Conservation (phyloP, 345 rosid species). For the Crucihimalaya himalaica region DNA sequence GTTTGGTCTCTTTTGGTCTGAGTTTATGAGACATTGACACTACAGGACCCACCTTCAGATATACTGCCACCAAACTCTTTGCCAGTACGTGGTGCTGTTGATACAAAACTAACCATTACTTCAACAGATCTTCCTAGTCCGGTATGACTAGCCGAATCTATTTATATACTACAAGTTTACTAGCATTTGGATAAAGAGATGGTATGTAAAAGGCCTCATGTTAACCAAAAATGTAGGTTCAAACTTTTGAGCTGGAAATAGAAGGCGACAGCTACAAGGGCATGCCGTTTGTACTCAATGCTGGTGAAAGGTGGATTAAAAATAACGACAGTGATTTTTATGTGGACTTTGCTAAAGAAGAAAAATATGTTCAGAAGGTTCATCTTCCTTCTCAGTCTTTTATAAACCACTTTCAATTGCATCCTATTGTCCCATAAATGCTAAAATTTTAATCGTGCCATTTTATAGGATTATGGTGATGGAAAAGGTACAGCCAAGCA, state of each 20-base stretch:
- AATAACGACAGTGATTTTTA: constrained; percentile 75
- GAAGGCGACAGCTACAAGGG: constrained; percentile 75
- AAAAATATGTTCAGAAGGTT: constrained; percentile 76
- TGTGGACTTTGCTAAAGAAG: constrained; percentile 56
- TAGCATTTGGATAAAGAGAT: constrained; percentile 30
- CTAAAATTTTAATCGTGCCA: constrained; percentile 20
- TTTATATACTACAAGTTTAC: constrained; percentile 7
- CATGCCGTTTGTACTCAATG: constrained; percentile 87
- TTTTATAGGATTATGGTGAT: constrained; percentile 67
- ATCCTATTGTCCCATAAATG: constrained; percentile 19
- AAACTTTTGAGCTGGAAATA: constrained; percentile 67
- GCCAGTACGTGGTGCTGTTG: constrained; percentile 55
- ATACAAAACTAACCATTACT: constrained; percentile 54
- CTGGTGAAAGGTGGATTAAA: constrained; percentile 83
- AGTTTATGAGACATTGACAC: constrained; percentile 36
- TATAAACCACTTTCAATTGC: constrained; percentile 7
- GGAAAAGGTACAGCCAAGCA: constrained; percentile 80
- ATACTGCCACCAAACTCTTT: constrained; percentile 78
- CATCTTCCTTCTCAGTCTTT: constrained; percentile 31
- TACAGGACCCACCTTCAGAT: constrained; percentile 78
- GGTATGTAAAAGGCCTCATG: constrained; percentile 15
- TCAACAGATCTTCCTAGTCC: constrained; percentile 58
- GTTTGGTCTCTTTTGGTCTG: constrained; percentile 23
- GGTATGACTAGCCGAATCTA: constrained; percentile 47
- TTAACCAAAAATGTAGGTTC: constrained; percentile 59